Conservation (phyloP, 148 eudicot genomes). For the Rhododendron vialii region DNA sequence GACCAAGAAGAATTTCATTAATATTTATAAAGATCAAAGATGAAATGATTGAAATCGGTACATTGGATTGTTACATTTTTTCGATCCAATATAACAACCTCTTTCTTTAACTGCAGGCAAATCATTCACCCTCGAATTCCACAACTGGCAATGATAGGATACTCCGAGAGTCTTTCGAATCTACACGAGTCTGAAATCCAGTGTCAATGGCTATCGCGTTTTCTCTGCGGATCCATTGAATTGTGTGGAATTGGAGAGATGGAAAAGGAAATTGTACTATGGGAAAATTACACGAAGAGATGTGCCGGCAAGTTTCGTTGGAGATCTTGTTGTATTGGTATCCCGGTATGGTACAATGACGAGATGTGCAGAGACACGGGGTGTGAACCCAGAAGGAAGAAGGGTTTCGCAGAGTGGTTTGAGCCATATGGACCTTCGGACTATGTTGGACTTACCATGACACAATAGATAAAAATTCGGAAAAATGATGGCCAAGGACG, state of each 20-base stretch:
- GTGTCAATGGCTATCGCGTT: constrained; percentile 22
- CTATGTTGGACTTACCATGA: not conserved
- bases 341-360: constrained; percentile 25
- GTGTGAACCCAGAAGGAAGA: constrained; percentile 26
- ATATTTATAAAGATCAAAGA: too few relatives aligned
- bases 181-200: constrained; percentile 22
- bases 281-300: constrained; percentile 21
- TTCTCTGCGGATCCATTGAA: constrained; percentile 19
- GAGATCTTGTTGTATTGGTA: constrained; percentile 17
- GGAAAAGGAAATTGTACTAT: constrained; percentile 5
- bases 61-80: not conserved
- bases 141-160: constrained; percentile 30
- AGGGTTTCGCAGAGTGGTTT: constrained; percentile 25
- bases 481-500: too few relatives aligned
- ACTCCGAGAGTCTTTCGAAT: constrained; percentile 23
- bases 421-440: constrained; percentile 18
- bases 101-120: constrained; percentile 7
- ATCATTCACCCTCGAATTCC: constrained; percentile 32
- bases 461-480: too few relatives aligned
- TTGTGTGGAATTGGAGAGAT: constrained; percentile 18
- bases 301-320: constrained; percentile 2
- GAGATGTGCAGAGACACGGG: constrained; percentile 29
- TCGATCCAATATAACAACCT: not conserved
- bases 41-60: too few relatives aligned
- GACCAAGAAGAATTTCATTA: too few relatives aligned